Evolutionary conservation across 495 filamentous ascomycete species (phyloP).

Genomic region (Beverwykella pulmonaria): DNA sequence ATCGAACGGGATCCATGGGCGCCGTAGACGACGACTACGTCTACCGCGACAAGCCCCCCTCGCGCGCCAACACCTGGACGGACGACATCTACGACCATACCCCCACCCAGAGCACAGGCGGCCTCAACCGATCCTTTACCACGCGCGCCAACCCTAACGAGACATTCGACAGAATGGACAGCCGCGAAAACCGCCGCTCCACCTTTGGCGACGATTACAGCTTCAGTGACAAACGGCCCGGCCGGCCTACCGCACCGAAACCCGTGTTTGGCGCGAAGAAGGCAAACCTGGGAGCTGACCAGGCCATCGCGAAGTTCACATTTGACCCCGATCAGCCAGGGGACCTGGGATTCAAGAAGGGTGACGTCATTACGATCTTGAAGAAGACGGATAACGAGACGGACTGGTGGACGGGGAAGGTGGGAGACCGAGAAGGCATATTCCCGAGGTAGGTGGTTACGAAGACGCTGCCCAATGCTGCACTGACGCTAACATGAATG

Average conservation of each 20-base stretch:
- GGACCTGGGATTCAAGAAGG: conserved; percentile 95
- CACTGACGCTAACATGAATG: no score
- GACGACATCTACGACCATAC: conserved; percentile 84
- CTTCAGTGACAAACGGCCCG: conserved; percentile 60
- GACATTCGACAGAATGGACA: conserved; percentile 54
- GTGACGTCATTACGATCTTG: conserved; percentile 93
- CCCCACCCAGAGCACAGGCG: conserved; percentile 42
- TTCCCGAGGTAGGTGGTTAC: conserved; percentile 53
- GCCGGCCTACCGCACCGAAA: conserved; percentile 80
- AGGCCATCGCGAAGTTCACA: conserved; percentile 86
- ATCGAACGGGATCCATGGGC: not conserved
- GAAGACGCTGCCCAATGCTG: no score
- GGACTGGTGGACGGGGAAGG: conserved; percentile 83
- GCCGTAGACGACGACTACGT: conserved; percentile 55
- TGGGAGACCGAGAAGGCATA: conserved; percentile 65
- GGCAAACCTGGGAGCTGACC: conserved; percentile 70
- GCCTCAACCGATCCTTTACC: conserved; percentile 55
- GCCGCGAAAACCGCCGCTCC: conserved; percentile 36
- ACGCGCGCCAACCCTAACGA: conserved; percentile 53
- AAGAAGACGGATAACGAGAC: conserved; percentile 91
- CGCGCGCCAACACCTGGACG: conserved; percentile 78
- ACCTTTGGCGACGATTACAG: conserved; percentile 35
- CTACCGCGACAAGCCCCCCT: conserved; percentile 63
- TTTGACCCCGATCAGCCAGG: conserved; percentile 94
- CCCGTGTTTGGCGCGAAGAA: conserved; percentile 73